Conservation (phyloP, 2,329 filamentous ascomycete genomes). For the Zymoseptoria tritici region DNA sequence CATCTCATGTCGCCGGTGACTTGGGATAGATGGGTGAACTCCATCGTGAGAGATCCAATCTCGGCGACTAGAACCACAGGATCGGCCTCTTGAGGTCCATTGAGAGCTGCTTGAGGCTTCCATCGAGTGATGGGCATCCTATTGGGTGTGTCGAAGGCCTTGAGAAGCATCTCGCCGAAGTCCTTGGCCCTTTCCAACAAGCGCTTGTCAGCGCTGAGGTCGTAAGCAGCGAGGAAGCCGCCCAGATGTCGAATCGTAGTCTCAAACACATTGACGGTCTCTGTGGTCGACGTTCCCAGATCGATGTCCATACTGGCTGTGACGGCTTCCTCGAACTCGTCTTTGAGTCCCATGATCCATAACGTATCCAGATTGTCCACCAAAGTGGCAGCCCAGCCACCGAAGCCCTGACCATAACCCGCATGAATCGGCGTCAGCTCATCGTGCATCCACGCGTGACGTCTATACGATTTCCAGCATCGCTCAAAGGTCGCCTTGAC, state of each 20-base stretch:
- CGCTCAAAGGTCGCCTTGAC: slow-evolving; percentile 39
- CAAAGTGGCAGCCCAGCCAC: slow-evolving; percentile 38
- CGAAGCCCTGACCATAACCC: slow-evolving; percentile 35
- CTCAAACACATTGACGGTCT: slow-evolving; percentile 43
- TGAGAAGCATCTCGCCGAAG: slow-evolving; percentile 39
- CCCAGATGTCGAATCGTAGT: slow-evolving; percentile 41
- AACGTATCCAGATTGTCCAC: slow-evolving; percentile 42
- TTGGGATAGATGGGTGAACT: slow-evolving; percentile 42
- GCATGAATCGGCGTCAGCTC: slow-evolving; percentile 41
- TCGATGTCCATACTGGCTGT: slow-evolving; percentile 38
- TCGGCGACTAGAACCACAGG: slow-evolving; percentile 39
- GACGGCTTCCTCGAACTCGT: slow-evolving; percentile 42
- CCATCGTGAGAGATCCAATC: slow-evolving; percentile 41
- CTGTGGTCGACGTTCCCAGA: slow-evolving; percentile 33
- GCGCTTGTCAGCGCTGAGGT: slow-evolving; percentile 29
- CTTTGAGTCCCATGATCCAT: slow-evolving; percentile 42
- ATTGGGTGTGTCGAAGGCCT: slow-evolving; percentile 42
- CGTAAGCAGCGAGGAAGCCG: slow-evolving; percentile 31
- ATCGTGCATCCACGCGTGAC: slow-evolving; percentile 43
- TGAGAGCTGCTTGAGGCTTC: slow-evolving; percentile 34
- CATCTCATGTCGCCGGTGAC: slow-evolving; percentile 39
- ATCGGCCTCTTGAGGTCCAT: slow-evolving; percentile 35
- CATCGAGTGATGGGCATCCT: slow-evolving; percentile 41
- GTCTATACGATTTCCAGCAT: slow-evolving; percentile 39
- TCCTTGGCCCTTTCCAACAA: slow-evolving; percentile 31